phyloP scores from a whole-genome alignment of 2,329 filamentous ascomycete genomes.

The Aureobasidium sp. region DNA sequence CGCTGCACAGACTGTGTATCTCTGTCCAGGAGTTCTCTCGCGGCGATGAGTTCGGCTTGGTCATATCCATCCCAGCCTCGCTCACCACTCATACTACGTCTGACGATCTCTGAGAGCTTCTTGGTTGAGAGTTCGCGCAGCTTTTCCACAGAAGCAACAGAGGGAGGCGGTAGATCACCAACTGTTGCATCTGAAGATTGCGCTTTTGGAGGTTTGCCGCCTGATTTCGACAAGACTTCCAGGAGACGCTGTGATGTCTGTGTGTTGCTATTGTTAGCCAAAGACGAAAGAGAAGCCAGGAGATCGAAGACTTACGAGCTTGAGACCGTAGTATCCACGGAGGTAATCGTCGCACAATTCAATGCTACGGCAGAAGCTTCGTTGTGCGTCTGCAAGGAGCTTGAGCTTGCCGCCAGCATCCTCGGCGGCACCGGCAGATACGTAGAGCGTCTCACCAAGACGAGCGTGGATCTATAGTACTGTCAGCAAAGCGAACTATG shows the following conservation, averaged over 20 bases:
- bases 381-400: conserved; percentile 63
- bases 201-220: conserved; percentile 18
- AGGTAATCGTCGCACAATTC: conserved; percentile 92
- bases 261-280: not conserved
- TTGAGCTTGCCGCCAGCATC: conserved; percentile 30
- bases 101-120: conserved; percentile 69
- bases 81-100: conserved; percentile 52
- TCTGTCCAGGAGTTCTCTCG: conserved; percentile 55
- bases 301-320: conserved; percentile 38
- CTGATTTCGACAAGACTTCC: conserved; percentile 16
- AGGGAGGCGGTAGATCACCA: conserved; percentile 44
- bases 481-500: not conserved
- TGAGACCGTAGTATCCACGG: conserved; percentile 85
- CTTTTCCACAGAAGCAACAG: conserved; percentile 51
- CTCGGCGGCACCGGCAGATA: conserved; percentile 42
- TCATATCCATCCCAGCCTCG: conserved; percentile 66
- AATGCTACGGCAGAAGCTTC: conserved; percentile 81
- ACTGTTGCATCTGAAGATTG: conserved; percentile 23
- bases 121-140: conserved; percentile 64
- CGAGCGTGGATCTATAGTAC: conserved; percentile 62
- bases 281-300: not conserved
- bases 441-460: conserved; percentile 75
- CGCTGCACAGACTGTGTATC: conserved; percentile 32
- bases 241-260: conserved; percentile 20
- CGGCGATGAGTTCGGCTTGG: conserved; percentile 61